Percentiles rank a stretch among this genome's conserved stretches.
Conservation (phyloP, 1,139 yeast genomes). For the Kurtzmaniella quercitrusa region DNA sequence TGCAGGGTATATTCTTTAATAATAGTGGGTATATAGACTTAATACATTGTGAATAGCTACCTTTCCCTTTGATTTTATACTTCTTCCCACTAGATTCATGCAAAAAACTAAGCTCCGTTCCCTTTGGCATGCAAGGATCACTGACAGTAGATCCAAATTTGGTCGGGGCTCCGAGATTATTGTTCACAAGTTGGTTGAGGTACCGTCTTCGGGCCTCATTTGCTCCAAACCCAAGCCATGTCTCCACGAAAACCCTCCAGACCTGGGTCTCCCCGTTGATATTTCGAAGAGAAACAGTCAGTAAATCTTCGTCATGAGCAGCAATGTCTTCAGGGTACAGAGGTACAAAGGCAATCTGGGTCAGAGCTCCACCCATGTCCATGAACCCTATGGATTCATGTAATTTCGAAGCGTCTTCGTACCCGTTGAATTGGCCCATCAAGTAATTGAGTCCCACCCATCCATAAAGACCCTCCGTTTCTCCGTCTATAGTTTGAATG, state of each 20-base stretch:
- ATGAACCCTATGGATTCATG: conserved; percentile 71
- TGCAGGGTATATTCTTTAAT: conserved; percentile 68
- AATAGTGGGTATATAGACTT: conserved; percentile 67
- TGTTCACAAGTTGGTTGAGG: conserved; percentile 44
- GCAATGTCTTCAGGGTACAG: conserved; percentile 45
- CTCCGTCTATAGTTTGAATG: conserved; percentile 74
- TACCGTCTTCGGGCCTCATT: conserved; percentile 70
- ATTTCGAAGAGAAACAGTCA: conserved; percentile 51
- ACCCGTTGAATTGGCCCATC: conserved; percentile 50
- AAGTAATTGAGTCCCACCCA: conserved; percentile 75
- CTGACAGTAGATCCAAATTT: conserved; percentile 22
- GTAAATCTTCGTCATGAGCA: conserved; percentile 60
- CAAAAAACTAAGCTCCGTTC: conserved; percentile 37
- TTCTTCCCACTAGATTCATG: conserved; percentile 33
- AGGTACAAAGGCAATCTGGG: conserved; percentile 78
- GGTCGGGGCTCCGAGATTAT: conserved; percentile 24
- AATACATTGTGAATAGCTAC: conserved; percentile 64
- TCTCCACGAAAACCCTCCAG: conserved; percentile 74
- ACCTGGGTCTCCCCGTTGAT: conserved; percentile 57
- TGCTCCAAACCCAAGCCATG: conserved; percentile 86
- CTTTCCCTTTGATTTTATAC: conserved; percentile 57
- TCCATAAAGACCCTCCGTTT: conserved; percentile 75
- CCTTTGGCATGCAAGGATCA: conserved; percentile 72
- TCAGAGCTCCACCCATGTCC: conserved; percentile 92
- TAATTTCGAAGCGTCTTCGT: conserved; percentile 21